Base-by-base conservation (phyloP, 306 rosid species). In the Notholithocarpus densiflorus region DNA sequence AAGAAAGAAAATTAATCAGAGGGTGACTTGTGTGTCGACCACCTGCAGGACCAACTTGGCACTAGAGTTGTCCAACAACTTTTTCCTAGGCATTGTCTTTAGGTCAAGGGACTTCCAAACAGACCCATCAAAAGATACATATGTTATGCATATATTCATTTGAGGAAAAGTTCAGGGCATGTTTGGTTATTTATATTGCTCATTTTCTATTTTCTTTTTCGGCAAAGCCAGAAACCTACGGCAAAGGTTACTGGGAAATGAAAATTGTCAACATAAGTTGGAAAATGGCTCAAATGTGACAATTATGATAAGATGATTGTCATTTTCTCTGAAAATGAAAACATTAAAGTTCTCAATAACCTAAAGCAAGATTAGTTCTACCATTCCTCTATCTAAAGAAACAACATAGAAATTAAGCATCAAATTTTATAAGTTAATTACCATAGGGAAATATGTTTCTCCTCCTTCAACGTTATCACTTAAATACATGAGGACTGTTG, bases 401-500 rank as follows among this genome's bases (percentile, higher is more conserved):
- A 72, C 55, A 74, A 75, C 71, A 48, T 69, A 37, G 40, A 78
- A 53, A 61, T 68, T 51, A 79, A 61, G 79, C 78, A 77, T 56
- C 65, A 76, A 86, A 89, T 71, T 70, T 24, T 18, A 74, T 68
- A 9, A 84, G 78, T 62, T 76, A 62, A 78, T 78, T 87, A 95
- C 99, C 91, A 74, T 18, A n/a, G 99, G 97, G 84, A 95, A 93
- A 86, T 89, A 82, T 54, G 99, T 95, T 92, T 95, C 99, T 82
- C 99, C 99, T 66, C 99, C 99, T 81, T 91, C 98, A 79, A 95
- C 89, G 72, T 86, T 91, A 82, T 88, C 99, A 82, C 96, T 91
- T 81, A 95, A 84, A 85, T 95, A 95, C 93, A 95, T 91, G 37
- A 95, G 93, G 88, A 95, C 70, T 37, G 99, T 95, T 57, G 99